Conservation (phyloP, 2,329 filamentous ascomycete genomes). For the Fusarium pseudoanthophilum region DNA sequence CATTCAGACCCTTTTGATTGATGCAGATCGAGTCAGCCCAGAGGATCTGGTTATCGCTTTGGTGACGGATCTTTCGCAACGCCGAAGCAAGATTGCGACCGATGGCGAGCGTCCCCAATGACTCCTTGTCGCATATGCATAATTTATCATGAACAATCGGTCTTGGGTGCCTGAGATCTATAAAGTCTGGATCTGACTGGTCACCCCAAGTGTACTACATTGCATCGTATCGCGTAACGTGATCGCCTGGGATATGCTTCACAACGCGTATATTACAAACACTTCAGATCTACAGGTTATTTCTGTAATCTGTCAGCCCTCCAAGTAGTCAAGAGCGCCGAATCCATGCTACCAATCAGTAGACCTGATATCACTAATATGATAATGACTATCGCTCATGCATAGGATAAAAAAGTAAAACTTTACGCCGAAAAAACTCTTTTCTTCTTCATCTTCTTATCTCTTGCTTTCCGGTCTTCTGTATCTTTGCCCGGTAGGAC, state of each 20-base stretch:
- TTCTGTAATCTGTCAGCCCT: not conserved
- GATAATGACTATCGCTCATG: not conserved
- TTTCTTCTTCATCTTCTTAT: not conserved
- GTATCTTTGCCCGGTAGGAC: too few species aligned
- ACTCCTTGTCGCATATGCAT: not conserved
- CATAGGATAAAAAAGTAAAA: too few species aligned
- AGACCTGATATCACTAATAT: rapidly evolving
- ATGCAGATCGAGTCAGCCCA: slow-evolving; percentile 18
- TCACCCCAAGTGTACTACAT: slow-evolving; percentile 10
- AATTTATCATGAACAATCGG: not conserved
- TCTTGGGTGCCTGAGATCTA: not conserved
- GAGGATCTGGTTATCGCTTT: not conserved
- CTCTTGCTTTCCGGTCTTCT: too few species aligned
- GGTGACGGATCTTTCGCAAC: not conserved
- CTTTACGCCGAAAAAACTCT: too few species aligned
- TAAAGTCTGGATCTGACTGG: not conserved
- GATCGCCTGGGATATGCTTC: not conserved
- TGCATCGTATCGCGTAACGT: not conserved
- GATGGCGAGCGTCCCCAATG: not conserved
- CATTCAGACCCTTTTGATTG: not conserved
- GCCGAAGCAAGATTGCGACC: slow-evolving; percentile 8
- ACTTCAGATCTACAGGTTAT: rapidly evolving
- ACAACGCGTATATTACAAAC: not conserved
- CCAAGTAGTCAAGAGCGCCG: not conserved
- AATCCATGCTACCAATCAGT: rapidly evolving